Base-by-base conservation (phyloP, 768 basidiomycete species). In the Cystobasidium tubakii region DNA sequence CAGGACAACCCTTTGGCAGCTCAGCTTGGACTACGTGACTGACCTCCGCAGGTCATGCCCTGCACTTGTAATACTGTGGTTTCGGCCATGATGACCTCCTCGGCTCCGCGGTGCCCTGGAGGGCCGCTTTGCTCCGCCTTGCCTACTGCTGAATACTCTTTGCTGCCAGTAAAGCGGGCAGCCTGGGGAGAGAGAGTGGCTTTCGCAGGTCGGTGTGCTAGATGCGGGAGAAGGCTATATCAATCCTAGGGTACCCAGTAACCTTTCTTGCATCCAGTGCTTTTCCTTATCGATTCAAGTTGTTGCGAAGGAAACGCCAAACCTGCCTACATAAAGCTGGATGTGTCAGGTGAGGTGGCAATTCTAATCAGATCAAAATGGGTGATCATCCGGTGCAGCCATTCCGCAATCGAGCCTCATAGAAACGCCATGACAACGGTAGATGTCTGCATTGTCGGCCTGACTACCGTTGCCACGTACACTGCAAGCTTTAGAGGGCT, bases 11-110 rank as follows among this genome's bases (percentile, higher is more conserved):
- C 10, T 29, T 57, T 25, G 43, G 29, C 31, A 60, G 15, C 62
- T 17, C 55, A 33, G 31, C 50, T 25, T 15, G 33, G n/a, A 15
- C 7, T n/a, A 10, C 3, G 15, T 29, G 1, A 25, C 73, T 21
- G n/a, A 70, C 66, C 73, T n/a, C 73, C 73, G 44, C 73, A 74
- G 0, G 91, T 92, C 91, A 93, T 93, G 13, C 91, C 91, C 81
- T 91, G 88, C 79, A 93, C 88, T 74, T 89, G 83, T 42, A 92
- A 81, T 80, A 71, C 69, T 23, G 54, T 31, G 21, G 53, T 71
- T 31, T 71, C 69, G 1, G 31, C 39, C 69, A 71, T 71, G 9
- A 1, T 42, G 50, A 27, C 44, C 4, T 9, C 3, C 46, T 50
- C 12, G 21, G 3, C 7, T 21, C 6, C 46, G 21, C 46, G 21